These are phyloP conservation scores for Wickerhamomyces sp. DNA, from an alignment of 1,139 yeast genomes.

Conservation along the genomic window DNA sequence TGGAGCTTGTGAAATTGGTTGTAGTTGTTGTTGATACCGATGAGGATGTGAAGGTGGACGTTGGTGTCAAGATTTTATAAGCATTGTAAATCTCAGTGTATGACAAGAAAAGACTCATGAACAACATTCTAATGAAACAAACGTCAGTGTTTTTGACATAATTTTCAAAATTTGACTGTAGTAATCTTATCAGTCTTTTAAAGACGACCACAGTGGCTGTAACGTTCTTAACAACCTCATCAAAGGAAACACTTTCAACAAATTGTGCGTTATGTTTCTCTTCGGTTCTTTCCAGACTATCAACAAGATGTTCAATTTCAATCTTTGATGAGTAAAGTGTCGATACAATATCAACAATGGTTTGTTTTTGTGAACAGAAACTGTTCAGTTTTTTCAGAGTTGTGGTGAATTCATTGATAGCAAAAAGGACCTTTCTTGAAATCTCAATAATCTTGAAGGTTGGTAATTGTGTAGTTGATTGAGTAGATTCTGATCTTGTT, in stretches of 20 bases:
- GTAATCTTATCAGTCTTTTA: slow-evolving; percentile 43
- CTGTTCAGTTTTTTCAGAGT: slow-evolving; percentile 63
- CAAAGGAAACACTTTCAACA: slow-evolving; percentile 23
- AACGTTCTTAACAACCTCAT: slow-evolving; percentile 31
- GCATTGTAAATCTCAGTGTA: slow-evolving; percentile 75
- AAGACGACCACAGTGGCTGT: slow-evolving; percentile 38
- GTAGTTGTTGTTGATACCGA: slow-evolving; percentile 4
- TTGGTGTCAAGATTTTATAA: slow-evolving; percentile 50
- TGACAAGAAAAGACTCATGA: slow-evolving; percentile 67
- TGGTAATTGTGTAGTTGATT: slow-evolving; percentile 3
- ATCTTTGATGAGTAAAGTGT: slow-evolving; percentile 51
- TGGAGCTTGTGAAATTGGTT: slow-evolving; percentile 8
- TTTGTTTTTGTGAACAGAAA: slow-evolving; percentile 59
- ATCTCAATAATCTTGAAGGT: slow-evolving; percentile 37
- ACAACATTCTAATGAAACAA: slow-evolving; percentile 66
- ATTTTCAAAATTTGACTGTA: slow-evolving; percentile 42
- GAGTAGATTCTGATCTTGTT: background rate
- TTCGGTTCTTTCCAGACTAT: slow-evolving; percentile 49
- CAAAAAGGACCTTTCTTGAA: slow-evolving; percentile 51
- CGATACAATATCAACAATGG: slow-evolving; percentile 55
- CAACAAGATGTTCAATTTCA: slow-evolving; percentile 55
- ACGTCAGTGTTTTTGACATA: slow-evolving; percentile 58
- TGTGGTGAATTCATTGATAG: slow-evolving; percentile 67
- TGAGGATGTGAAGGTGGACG: slow-evolving; percentile 8
- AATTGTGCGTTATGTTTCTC: slow-evolving; percentile 30